Evolutionary conservation across 2,329 filamentous ascomycete species (phyloP), one percentile per base, ranked within the genome.

Genomic region (Biscogniauxia sp.): DNA sequence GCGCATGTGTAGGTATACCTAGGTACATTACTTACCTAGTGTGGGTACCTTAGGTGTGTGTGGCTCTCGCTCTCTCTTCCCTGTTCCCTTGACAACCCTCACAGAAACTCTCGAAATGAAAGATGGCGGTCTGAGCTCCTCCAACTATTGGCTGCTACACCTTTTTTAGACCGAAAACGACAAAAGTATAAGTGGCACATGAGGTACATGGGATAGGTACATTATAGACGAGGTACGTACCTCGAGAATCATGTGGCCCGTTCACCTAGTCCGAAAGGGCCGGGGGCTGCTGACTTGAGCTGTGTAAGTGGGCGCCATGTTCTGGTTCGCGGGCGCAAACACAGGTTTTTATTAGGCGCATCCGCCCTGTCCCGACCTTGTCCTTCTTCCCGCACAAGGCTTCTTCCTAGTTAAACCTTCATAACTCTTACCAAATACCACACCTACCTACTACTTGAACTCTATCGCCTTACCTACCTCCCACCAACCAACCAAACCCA

Each of bases 261-360:
- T 62, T 61, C 58, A 57, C 61, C 57, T 57, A 58, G 62, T 65
- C 63, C 56, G 58, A 57, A 61, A 45, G 52, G 60, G 54, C 57
- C 62, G 57, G 37, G 61, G 63, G 59, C 54, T 52, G 53, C 60
- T 59, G 51, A 52, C 20, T 52, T 20, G 15, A n/a, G 37, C 56
- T 45, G 20, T 32, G 28, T 32, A 13, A 32, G 28, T 32, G 28
- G 51, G 49, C 51, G 58, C 49, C 55, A 54, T 57, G 61, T 61
- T 56, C 61, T 56, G 61, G 68, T 68, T 59, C 41, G 56, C 51
- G 26, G 53, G 55, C 56, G 55, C 61, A 58, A 23, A 53, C 4
- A 41, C 59, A 61, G 56, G 53, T 52, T 66, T 67, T 68, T 70
- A 66, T 68, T 70, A 68, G 70, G 68, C 66, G 68, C 68, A 69